Percentiles rank a stretch among this genome's conserved stretches.
These are phyloP conservation scores for Pneumocystis murina DNA, from an alignment of 1,139 yeast genomes.

Conservation along the genomic window DNA sequence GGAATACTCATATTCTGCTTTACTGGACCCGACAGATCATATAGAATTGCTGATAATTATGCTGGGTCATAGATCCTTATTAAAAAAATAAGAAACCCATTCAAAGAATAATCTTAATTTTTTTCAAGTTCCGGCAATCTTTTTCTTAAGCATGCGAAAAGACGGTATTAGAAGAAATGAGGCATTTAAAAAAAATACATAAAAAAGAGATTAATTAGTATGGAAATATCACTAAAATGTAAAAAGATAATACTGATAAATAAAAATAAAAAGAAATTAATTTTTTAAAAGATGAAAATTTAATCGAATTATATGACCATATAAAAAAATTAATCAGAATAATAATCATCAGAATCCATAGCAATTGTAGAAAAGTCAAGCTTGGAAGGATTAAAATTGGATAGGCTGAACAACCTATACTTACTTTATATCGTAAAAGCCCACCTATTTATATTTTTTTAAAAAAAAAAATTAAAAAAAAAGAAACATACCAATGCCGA, in stretches of 20 bases:
- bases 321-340: not conserved
- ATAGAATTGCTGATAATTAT: not conserved
- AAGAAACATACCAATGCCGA: constrained; percentile 63
- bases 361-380: not conserved
- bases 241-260: no score
- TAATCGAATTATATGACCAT: not conserved
- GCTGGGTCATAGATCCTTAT: not conserved
- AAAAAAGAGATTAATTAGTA: no score
- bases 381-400: not conserved
- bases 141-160: not conserved
- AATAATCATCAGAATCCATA: not conserved
- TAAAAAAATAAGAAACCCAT: not conserved
- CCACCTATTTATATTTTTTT: not conserved
- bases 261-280: no score
- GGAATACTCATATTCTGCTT: not conserved
- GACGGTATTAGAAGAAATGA: no score
- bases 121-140: not conserved
- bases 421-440: not conserved
- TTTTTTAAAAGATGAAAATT: not conserved
- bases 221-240: no score
- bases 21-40: not conserved
- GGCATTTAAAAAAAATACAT: no score
- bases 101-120: not conserved
- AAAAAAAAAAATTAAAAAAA: not conserved
- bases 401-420: not conserved